Evolutionary conservation across 2,329 filamentous ascomycete genomes (phyloP).

Genomic region (Fusarium begoniae): DNA sequence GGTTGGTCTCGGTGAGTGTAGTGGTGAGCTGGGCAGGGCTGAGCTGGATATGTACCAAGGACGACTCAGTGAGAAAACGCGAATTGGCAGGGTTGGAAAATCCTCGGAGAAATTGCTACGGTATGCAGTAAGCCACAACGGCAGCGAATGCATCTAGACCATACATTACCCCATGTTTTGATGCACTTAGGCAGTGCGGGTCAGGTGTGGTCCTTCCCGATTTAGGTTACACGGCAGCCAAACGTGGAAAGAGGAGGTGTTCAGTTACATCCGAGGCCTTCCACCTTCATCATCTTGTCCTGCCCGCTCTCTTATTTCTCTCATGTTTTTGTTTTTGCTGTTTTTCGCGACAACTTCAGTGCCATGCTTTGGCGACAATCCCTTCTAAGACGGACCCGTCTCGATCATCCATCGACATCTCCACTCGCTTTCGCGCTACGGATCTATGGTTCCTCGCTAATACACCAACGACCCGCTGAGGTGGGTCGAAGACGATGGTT

Average conservation of each 20-base stretch:
- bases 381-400: slow-evolving; percentile 36
- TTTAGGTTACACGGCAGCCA: slow-evolving; percentile 39
- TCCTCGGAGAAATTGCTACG: slow-evolving; percentile 30
- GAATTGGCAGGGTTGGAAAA: slow-evolving; percentile 35
- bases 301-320: neutral
- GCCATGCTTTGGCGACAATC: slow-evolving; percentile 46
- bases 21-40: slow-evolving; percentile 5
- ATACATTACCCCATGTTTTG: slow-evolving; percentile 18
- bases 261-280: slow-evolving; percentile 17
- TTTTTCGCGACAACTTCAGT: slow-evolving; percentile 7
- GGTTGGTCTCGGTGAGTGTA: slow-evolving; percentile 1
- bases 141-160: slow-evolving; percentile 10
- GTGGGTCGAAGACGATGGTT: slow-evolving; percentile 42
- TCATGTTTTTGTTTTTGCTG: neutral
- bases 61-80: slow-evolving; percentile 33
- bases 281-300: neutral
- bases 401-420: slow-evolving; percentile 32
- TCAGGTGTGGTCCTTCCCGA: slow-evolving; percentile 19
- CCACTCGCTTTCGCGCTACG: slow-evolving; percentile 35
- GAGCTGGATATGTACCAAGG: slow-evolving; percentile 25
- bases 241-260: slow-evolving; percentile 26
- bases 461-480: slow-evolving; percentile 30
- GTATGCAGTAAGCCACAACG: slow-evolving; percentile 11
- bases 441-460: slow-evolving; percentile 38
- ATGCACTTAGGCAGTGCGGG: slow-evolving; percentile 26